Evolutionary conservation across 1,139 yeast genomes (phyloP), one percentile per base, ranked within the genome.

Genomic region (Taphrina pruni): DNA sequence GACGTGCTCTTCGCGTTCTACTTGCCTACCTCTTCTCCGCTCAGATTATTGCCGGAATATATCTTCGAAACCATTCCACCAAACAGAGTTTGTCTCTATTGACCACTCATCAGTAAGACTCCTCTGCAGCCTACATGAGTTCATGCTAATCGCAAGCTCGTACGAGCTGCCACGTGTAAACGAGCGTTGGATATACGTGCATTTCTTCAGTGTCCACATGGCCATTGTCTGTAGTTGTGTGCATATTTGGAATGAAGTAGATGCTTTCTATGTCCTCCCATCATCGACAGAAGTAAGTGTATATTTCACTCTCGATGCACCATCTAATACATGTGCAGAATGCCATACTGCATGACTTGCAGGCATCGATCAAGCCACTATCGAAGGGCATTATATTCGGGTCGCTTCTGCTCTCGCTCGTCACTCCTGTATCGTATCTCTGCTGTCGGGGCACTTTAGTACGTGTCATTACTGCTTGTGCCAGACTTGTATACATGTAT

Each of bases 151-250:
- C 8, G 8, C 32, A 14, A 45, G 67, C n/a, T 52, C 67, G 4
- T 64, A 55, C 26, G 67, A 64, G 36, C 36, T 64, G 56, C 67
- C 67, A 8, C 54, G 67, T n/a, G 20, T 64, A 38, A 64, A 64
- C 20, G 67, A 64, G n/a, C 54, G 67, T 12, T 64, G 67, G 67
- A 38, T 64, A 5, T 64, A 45, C 35, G 21, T 64, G 39, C 54
- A 54, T 11, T 43, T 55, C 20, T 36, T 64, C 41, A 41, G 54
- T 35, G 56, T 64, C 2, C 14, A 32, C 20, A 11, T 55, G 38
- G 67, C 51, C 7, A 2, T 55, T 21, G 14, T n/a, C 38, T 32
- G 21, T 11, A 17, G 36, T 14, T 14, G 38, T 7, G 43, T 21
- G 32, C 66, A 62, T 35, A 32, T 62, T 9, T 45, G 38, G 43